Evolutionary conservation across 2,329 filamentous ascomycete species (phyloP), one percentile per base, ranked within the genome.

Genomic region (Trichophyton verrucosum): DNA sequence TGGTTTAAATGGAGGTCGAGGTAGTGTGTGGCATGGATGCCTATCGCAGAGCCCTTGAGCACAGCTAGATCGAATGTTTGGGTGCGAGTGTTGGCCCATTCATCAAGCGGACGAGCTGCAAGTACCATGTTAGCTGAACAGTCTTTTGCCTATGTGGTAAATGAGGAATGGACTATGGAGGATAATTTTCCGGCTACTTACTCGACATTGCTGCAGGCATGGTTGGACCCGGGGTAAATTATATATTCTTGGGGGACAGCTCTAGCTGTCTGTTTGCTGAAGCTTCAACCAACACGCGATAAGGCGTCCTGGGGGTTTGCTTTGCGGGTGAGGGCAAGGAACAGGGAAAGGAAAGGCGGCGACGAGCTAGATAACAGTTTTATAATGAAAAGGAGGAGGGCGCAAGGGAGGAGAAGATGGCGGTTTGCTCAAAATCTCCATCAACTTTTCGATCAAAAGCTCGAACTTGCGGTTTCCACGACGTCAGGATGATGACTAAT

Each of bases 1-100:
- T 81, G 82, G 70, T 87, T 84, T 68, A 96, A 84, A 66, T 95
- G 82, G 62, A 86, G 84, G 72, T 87, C 82, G 65, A 99, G 83
- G 73, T 94, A 97, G 74, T 95, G 88, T 59, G 88, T 87, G 61
- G 92, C 94, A 78, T 96, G 91, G 69, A 97, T 85, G 65, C 86
- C 91, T 68, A 96, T 82, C 60, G 86, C 82, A 63, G 84, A 84
- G 71, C 86, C 86, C 70, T 87, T 84, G 67, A 96, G 80, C 64
- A 88, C 83, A 63, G 85, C 80, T 66, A 95, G 74, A 62, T 85
- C 79, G 67, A 84, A 82, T 57, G 79, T 81, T 70, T 80, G 77
- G 64, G 77, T 75, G 65, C 82, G 77, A 68, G 73, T 74, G 65
- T 74, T 75, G 60, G 77, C 80, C 82, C 82, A 86, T 67, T 80